Conservation (phyloP, 352 stramenopile species). For the Phytopythium cucurbitacearum region DNA sequence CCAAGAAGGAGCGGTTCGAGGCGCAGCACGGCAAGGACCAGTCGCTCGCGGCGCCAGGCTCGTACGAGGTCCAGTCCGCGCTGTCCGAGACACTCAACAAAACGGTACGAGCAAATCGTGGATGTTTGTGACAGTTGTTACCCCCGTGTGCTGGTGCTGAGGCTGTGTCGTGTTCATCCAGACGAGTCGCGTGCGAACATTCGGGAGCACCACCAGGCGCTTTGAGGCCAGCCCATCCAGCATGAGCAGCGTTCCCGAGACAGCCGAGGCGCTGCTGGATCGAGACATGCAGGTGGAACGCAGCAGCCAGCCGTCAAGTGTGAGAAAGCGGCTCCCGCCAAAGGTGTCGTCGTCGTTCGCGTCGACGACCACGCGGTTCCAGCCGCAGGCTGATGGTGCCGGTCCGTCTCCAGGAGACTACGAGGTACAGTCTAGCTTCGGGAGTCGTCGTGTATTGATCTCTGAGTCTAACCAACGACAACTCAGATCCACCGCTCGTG, state of each 20-base stretch:
- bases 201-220: slow-evolving; percentile 70
- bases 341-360: slow-evolving; percentile 66
- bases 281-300: slow-evolving; percentile 39
- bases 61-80: slow-evolving; percentile 57
- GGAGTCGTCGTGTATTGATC: not conserved
- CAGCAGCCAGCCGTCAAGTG: slow-evolving; percentile 9
- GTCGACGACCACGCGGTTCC: slow-evolving; percentile 56
- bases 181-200: slow-evolving; percentile 62
- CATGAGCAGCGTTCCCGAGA: slow-evolving; percentile 13
- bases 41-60: slow-evolving; percentile 48
- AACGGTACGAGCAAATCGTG: slow-evolving; percentile 28
- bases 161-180: slow-evolving; percentile 7
- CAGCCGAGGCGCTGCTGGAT: slow-evolving; percentile 50
- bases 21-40: slow-evolving; percentile 34
- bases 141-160: not conserved
- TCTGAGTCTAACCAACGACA: not conserved
- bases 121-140: not conserved
- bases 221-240: slow-evolving; percentile 50
- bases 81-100: slow-evolving; percentile 63
- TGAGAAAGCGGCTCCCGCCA: slow-evolving; percentile 18
- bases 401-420: slow-evolving; percentile 68
- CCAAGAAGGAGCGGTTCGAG: slow-evolving; percentile 73
- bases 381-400: slow-evolving; percentile 19
- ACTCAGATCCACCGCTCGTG: slow-evolving; percentile 54
- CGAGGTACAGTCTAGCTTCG: slow-evolving; percentile 24